Evolutionary conservation across 2,329 filamentous ascomycete species (phyloP).

Genomic region (Elsinoe necatrix): DNA sequence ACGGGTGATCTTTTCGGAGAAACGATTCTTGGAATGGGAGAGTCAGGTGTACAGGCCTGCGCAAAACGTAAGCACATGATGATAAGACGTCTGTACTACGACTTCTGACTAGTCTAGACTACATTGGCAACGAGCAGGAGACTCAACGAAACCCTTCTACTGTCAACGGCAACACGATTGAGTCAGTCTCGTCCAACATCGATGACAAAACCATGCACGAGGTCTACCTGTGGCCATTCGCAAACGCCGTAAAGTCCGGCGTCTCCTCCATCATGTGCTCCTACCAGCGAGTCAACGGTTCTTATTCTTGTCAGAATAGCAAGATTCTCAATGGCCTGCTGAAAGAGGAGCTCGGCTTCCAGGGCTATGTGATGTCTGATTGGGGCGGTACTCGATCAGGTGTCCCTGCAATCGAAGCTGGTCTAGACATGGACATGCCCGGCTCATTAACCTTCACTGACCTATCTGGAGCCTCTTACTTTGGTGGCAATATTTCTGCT

Average conservation of each 20-base stretch:
- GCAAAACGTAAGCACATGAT: slow-evolving; percentile 38
- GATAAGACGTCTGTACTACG: no score
- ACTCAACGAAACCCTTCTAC: slow-evolving; percentile 32
- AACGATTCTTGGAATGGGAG: slow-evolving; percentile 38
- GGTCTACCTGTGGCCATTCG: slow-evolving; percentile 75
- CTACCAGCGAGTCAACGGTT: slow-evolving; percentile 49
- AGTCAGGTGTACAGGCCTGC: slow-evolving; percentile 36
- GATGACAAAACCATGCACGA: slow-evolving; percentile 60
- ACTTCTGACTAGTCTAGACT: slow-evolving; percentile 34
- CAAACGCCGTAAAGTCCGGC: slow-evolving; percentile 57
- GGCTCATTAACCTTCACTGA: slow-evolving; percentile 24
- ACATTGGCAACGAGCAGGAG: slow-evolving; percentile 46
- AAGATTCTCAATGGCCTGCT: slow-evolving; percentile 70
- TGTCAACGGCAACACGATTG: slow-evolving; percentile 26
- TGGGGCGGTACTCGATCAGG: slow-evolving; percentile 43
- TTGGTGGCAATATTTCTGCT: slow-evolving; percentile 31
- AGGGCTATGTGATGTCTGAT: slow-evolving; percentile 69
- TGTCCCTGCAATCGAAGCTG: slow-evolving; percentile 36
- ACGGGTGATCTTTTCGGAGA: slow-evolving; percentile 37
- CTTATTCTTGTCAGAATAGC: slow-evolving; percentile 60
- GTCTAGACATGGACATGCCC: slow-evolving; percentile 44
- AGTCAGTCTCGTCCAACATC: slow-evolving; percentile 27
- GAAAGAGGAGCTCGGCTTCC: slow-evolving; percentile 77
- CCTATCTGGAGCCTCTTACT: slow-evolving; percentile 24
- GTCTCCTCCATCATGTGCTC: slow-evolving; percentile 76